phyloP scores from a whole-genome alignment of 768 basidiomycete species.

The Lentinula aciculospora region DNA sequence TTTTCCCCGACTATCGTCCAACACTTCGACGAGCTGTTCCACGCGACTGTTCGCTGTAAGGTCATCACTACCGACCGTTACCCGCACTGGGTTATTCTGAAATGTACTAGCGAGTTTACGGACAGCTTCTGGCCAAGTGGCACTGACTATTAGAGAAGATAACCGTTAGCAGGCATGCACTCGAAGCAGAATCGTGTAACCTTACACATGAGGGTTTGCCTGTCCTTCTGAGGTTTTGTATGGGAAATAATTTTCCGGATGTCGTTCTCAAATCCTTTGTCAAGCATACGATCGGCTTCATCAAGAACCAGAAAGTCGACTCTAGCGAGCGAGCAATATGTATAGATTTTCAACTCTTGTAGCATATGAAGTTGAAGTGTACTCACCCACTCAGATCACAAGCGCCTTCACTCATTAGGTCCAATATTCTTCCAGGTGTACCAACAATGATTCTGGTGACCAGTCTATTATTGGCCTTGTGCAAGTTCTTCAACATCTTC shows the following conservation, averaged over 20 bases:
- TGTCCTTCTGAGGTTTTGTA: constrained; percentile 57
- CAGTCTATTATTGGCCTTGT: constrained; percentile 36
- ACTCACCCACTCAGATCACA: constrained; percentile 76
- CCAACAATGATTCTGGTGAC: constrained; percentile 82
- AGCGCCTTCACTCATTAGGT: constrained; percentile 82
- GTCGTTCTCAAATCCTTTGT: constrained; percentile 98
- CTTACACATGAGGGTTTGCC: constrained; percentile 94
- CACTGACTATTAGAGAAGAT: constrained; percentile 61
- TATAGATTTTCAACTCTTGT: background rate
- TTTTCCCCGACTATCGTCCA: constrained; percentile 80
- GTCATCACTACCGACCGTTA: constrained; percentile 95
- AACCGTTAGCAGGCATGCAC: constrained; percentile 2
- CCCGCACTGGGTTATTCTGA: constrained; percentile 75
- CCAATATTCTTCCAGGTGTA: constrained; percentile 90
- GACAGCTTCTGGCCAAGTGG: constrained; percentile 97
- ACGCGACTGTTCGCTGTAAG: constrained; percentile 91
- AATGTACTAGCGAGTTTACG: constrained; percentile 85
- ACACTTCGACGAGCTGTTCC: constrained; percentile 89
- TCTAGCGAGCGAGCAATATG: constrained; percentile 27
- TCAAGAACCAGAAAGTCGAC: constrained; percentile 92
- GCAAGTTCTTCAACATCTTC: constrained; percentile 52
- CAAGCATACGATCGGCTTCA: constrained; percentile 97
- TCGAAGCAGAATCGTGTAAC: constrained; percentile 22
- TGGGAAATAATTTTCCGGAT: constrained; percentile 84
- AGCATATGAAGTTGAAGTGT: background rate